Base-by-base conservation (phyloP, 495 filamentous ascomycete species). In the Penicillium parvum region DNA sequence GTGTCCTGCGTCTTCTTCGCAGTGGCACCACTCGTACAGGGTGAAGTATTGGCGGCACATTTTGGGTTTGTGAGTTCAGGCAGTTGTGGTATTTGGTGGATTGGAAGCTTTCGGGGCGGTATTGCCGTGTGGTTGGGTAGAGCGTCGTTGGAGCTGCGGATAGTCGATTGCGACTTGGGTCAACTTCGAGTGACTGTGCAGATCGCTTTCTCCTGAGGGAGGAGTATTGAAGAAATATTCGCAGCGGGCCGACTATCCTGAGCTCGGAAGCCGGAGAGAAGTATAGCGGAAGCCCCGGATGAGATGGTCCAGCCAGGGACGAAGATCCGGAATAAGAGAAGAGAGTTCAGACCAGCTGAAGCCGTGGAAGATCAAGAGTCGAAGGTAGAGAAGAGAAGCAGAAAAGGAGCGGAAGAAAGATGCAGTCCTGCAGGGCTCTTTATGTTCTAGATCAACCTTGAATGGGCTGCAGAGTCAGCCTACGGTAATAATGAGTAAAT, bases 31-130 rank as follows among this genome's bases (percentile, higher is more conserved):
- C 29, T 57, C 60, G 54, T 71, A 73, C 5, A 65, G 45, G 29
- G 65, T 71, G 50, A 61, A 58, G 37, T 62, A 65, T 61, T 71
- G 65, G 37, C 61, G 66, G 26, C 68, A 73, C 68, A 73, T 73
- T n/a, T 29, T 29, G 32, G 22, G 8, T 22, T 2, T 32, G 20
- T 33, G 12, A 7, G 32, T 12, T 36, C 26, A 16, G 26, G 27
- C 14, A 26, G n/a, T 30, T 21, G 16, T n/a, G 8, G 40, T 32
- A 15, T 3, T 32, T 32, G 1, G 4, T 10, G 16, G 5, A 35
- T 23, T 30, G 6, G 6, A 20, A 9, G 20, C 23, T 18, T 22
- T 32, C 38, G 11, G 18, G 12, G 12, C 28, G 3, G 28, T 12
- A n/a, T 15, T 7, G 12, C 28, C 4, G n/a, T 30, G 12, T 30